phyloP scores from a whole-genome alignment of 2,329 filamentous ascomycete genomes.

The Xylaria arbuscula region DNA sequence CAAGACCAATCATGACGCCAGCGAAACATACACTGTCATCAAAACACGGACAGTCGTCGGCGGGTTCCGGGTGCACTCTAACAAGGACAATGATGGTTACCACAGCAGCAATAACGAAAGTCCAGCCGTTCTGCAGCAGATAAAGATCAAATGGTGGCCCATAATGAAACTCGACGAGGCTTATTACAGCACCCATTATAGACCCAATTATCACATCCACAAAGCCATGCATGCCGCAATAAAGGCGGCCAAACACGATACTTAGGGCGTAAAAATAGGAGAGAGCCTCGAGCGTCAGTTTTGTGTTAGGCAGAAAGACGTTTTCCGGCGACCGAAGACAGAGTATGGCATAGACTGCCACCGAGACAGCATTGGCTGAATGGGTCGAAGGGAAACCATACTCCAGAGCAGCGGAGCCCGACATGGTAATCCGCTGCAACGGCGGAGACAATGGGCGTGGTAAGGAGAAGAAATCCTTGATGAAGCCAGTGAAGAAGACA shows the following conservation, averaged over 20 bases:
- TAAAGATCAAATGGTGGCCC: constrained; percentile 74
- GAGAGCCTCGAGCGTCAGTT: constrained; percentile 71
- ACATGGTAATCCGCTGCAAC: constrained; percentile 95
- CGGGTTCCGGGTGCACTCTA: constrained; percentile 92
- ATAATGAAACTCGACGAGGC: constrained; percentile 69
- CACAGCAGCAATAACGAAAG: constrained; percentile 72
- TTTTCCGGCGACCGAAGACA: constrained; percentile 74
- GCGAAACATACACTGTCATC: constrained; percentile 96
- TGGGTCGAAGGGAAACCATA: constrained; percentile 98
- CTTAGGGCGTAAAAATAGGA: constrained; percentile 89
- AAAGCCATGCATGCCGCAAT: constrained; percentile 99
- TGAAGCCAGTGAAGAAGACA: constrained; percentile 89
- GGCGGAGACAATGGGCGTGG: constrained; percentile 93
- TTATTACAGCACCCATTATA: constrained; percentile 75
- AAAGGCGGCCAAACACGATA: constrained; percentile 89
- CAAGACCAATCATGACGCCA: constrained; percentile 86
- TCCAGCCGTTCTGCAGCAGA: constrained; percentile 72
- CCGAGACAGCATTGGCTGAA: constrained; percentile 95
- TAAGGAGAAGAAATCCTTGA: constrained; percentile 94
- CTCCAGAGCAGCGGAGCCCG: constrained; percentile 90
- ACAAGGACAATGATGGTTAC: constrained; percentile 79
- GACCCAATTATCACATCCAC: constrained; percentile 88
- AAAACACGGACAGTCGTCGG: constrained; percentile 96
- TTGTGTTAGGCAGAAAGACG: constrained; percentile 67
- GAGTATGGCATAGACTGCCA: constrained; percentile 85